Conservation (phyloP, 1,139 yeast species). For the Zygoascus hellenicus region DNA sequence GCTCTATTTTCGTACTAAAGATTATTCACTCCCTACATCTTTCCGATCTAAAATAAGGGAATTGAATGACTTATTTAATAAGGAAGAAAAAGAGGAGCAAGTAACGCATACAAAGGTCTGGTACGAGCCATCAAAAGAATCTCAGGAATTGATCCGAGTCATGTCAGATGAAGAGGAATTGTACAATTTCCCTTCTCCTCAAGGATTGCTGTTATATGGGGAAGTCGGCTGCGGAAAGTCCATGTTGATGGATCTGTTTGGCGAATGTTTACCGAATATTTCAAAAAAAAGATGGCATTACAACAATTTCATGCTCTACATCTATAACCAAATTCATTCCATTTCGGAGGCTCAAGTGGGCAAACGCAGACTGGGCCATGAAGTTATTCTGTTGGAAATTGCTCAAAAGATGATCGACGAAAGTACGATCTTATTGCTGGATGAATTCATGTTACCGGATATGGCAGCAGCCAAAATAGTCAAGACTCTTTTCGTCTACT, state of each 20-base stretch:
- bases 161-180: constrained; percentile 62
- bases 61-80: constrained; percentile 24
- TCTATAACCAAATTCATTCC: constrained; percentile 55
- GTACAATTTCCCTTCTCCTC: constrained; percentile 51
- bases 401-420: constrained; percentile 59
- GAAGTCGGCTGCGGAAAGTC: constrained; percentile 77
- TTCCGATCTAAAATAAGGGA: constrained; percentile 40
- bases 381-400: constrained; percentile 54
- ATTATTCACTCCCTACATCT: constrained; percentile 54
- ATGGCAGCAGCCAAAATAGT: constrained; percentile 65
- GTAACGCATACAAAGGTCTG: constrained; percentile 18
- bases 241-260: constrained; percentile 68
- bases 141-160: constrained; percentile 40
- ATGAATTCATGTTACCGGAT: constrained; percentile 73
- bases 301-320: constrained; percentile 63
- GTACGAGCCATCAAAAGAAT: constrained; percentile 23
- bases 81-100: constrained; percentile 14
- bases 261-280: constrained; percentile 54
- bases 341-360: constrained; percentile 36
- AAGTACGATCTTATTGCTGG: constrained; percentile 57
- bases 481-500: constrained; percentile 58
- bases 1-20: constrained; percentile 52
- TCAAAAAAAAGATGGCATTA: constrained; percentile 70
- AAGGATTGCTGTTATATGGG: constrained; percentile 61
- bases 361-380: constrained; percentile 48